Conservation (phyloP, 495 filamentous ascomycete genomes). For the Penicillium fimorum region DNA sequence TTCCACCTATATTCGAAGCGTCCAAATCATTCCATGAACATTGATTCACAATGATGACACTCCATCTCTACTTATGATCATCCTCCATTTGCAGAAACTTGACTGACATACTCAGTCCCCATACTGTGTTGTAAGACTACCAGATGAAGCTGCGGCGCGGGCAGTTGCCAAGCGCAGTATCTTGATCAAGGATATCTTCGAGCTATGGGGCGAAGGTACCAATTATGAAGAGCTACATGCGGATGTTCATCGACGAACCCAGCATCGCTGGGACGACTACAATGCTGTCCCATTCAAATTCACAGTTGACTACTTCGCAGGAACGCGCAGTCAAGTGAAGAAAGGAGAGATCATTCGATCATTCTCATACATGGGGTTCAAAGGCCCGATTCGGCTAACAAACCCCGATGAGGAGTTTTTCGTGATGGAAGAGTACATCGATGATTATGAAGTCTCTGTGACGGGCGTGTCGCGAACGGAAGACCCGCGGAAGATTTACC, state of each 20-base stretch:
- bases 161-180: constrained; percentile 72
- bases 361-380: constrained; percentile 75
- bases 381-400: constrained; percentile 71
- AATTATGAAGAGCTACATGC: constrained; percentile 68
- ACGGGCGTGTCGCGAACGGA: constrained; percentile 23
- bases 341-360: constrained; percentile 73
- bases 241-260: constrained; percentile 54
- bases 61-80: neutral
- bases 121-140: constrained; percentile 74
- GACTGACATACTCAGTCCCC: constrained; percentile 63
- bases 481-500: constrained; percentile 62
- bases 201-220: constrained; percentile 78
- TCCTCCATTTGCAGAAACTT: neutral
- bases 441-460: constrained; percentile 32
- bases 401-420: constrained; percentile 69
- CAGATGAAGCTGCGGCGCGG: constrained; percentile 61
- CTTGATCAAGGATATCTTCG: constrained; percentile 76
- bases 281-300: constrained; percentile 70
- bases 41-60: neutral
- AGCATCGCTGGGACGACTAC: constrained; percentile 66
- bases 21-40: neutral
- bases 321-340: constrained; percentile 55
- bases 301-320: constrained; percentile 72
- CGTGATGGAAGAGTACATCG: constrained; percentile 76
- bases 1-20: neutral